Evolutionary conservation across 2,329 filamentous ascomycete species (phyloP).

Genomic region (Xylogone sp.): DNA sequence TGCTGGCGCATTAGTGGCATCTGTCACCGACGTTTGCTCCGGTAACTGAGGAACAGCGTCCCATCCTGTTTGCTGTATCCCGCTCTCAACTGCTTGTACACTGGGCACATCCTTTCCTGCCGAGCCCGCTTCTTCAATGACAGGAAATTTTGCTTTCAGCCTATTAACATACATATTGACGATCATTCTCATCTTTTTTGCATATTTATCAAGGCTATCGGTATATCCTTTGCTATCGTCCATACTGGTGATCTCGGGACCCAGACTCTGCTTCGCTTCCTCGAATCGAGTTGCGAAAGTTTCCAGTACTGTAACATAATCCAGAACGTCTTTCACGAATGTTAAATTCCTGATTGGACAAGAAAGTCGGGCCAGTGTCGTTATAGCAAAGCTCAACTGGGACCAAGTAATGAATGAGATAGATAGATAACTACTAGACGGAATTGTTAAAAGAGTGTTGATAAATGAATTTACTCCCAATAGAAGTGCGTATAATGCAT

Average conservation of each 20-base stretch:
- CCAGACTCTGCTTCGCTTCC: background rate
- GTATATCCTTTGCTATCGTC: background rate
- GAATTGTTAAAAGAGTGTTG: background rate
- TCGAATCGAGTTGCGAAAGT: slow-evolving; percentile 1
- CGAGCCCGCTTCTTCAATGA: background rate
- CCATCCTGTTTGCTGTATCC: background rate
- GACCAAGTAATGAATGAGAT: background rate
- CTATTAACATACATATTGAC: background rate
- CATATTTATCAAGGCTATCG: background rate
- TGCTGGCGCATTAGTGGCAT: background rate
- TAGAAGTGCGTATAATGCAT: background rate
- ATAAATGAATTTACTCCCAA: background rate
- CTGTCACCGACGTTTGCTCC: background rate
- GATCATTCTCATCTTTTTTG: background rate
- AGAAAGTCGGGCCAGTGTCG: background rate
- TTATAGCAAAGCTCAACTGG: background rate
- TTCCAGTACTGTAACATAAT: slow-evolving; percentile 5
- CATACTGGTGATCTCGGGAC: background rate
- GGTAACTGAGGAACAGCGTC: background rate
- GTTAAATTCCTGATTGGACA: background rate
- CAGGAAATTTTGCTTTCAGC: background rate
- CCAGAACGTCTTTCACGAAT: slow-evolving; percentile 1
- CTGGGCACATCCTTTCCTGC: background rate
- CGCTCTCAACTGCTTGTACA: background rate
- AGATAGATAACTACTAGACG: background rate